Percentiles rank a stretch among this genome's conserved stretches.
Evolutionary conservation across 1,284 basidiomycete species (phyloP).

Genomic region (Mrakiaceae sp.): DNA sequence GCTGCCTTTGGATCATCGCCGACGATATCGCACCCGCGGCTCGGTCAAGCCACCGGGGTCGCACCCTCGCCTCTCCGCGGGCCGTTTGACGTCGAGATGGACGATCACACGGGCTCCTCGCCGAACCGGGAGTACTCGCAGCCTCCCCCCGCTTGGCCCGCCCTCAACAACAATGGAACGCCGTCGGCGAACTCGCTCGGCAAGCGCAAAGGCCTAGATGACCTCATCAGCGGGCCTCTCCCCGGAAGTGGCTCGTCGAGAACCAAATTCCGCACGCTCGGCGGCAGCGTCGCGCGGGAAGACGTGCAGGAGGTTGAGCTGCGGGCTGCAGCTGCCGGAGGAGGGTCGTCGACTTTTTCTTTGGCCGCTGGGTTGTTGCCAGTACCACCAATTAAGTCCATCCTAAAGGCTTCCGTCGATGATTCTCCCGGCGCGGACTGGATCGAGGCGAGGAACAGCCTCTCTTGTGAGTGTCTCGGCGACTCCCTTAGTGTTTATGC

Average conservation of each 20-base stretch:
- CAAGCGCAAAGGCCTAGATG: slow-evolving; percentile 13
- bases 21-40: not conserved
- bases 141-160: not conserved
- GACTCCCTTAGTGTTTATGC: slow-evolving; percentile 11
- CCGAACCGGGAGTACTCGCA: not conserved
- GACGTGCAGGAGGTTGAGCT: slow-evolving; percentile 46
- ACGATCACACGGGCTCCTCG: not conserved
- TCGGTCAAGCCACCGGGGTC: not conserved
- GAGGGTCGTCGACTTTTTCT: not conserved
- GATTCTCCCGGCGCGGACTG: slow-evolving; percentile 47
- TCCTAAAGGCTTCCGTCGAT: slow-evolving; percentile 48
- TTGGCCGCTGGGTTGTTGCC: slow-evolving; percentile 36
- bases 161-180: no score
- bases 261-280: slow-evolving; percentile 52
- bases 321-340: slow-evolving; percentile 20
- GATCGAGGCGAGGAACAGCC: slow-evolving; percentile 66
- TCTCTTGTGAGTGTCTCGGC: slow-evolving; percentile 1
- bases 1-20: not conserved
- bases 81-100: not conserved
- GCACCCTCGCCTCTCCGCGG: not conserved
- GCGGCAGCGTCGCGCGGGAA: slow-evolving; percentile 49
- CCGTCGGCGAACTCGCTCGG: not conserved
- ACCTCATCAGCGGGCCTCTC: not conserved
- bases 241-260: not conserved
- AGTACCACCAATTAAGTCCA: slow-evolving; percentile 47